These are phyloP conservation scores for Microdochium trichocladiopsis DNA, from an alignment of 2,329 filamentous ascomycete species.

Conservation along the genomic window DNA sequence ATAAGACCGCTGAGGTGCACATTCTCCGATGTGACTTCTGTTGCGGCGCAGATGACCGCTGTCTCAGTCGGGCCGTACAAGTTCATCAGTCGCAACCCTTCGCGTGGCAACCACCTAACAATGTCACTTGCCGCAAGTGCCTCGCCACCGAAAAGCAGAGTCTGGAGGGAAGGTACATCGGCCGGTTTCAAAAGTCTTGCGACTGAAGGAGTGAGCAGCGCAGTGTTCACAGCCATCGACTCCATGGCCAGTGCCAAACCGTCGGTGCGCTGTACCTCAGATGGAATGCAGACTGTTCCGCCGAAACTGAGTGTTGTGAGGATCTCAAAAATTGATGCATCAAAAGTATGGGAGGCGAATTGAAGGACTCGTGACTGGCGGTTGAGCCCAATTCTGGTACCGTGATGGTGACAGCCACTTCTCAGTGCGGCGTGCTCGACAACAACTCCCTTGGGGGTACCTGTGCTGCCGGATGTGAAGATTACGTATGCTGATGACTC, in stretches of 20 bases:
- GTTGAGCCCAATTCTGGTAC: not conserved
- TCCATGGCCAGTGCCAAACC: slow-evolving; percentile 5
- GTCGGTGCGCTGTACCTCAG: slow-evolving; percentile 24
- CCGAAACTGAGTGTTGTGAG: slow-evolving; percentile 21
- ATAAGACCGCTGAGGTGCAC: slow-evolving; percentile 10
- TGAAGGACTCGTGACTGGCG: slow-evolving; percentile 8
- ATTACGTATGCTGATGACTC: slow-evolving; percentile 23
- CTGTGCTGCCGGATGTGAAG: slow-evolving; percentile 45
- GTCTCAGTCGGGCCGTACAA: not conserved
- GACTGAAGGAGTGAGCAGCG: not conserved
- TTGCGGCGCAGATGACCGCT: not conserved
- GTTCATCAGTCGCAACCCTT: not conserved
- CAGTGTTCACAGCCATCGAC: not conserved
- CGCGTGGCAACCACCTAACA: not conserved
- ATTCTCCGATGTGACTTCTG: not conserved
- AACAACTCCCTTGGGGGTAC: slow-evolving; percentile 40
- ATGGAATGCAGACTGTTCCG: slow-evolving; percentile 22
- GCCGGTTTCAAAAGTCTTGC: not conserved
- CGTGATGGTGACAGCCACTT: slow-evolving; percentile 6
- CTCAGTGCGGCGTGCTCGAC: slow-evolving; percentile 11
- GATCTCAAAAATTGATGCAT: slow-evolving; percentile 26
- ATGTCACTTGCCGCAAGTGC: not conserved
- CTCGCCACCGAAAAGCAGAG: not conserved
- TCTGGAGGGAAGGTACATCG: not conserved
- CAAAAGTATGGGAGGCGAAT: slow-evolving; percentile 25